Percentiles rank a stretch among this genome's conserved stretches.
phyloP scores from a whole-genome alignment of 495 filamentous ascomycete genomes.

The Recurvomyces mirabilis region DNA sequence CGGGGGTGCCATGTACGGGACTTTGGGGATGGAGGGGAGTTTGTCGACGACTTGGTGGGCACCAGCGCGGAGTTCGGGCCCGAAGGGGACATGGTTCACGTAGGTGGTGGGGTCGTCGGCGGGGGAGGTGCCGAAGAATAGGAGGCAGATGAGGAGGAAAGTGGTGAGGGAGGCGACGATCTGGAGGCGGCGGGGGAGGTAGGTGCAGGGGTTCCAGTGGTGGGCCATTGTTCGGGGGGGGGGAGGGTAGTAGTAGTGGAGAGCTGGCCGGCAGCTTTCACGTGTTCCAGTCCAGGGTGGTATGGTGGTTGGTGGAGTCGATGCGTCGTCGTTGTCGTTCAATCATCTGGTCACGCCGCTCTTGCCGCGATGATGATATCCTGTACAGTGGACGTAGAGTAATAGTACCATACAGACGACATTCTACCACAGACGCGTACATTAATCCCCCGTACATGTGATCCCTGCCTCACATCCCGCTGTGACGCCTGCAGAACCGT shows the following conservation, averaged over 20 bases:
- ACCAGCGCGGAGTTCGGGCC: conserved; percentile 6
- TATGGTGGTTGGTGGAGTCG: too few relatives aligned
- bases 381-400: too few relatives aligned
- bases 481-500: too few relatives aligned
- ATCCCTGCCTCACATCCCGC: too few relatives aligned
- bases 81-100: conserved; percentile 13
- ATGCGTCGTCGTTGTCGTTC: not conserved
- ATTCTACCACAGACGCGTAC: too few relatives aligned
- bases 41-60: conserved; percentile 16
- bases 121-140: conserved; percentile 16
- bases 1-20: conserved; percentile 7
- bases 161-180: conserved; percentile 16
- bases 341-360: not conserved
- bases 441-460: too few relatives aligned
- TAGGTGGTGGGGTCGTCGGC: conserved; percentile 1
- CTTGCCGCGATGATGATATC: too few relatives aligned
- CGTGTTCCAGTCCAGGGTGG: too few relatives aligned
- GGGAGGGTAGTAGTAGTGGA: not conserved
- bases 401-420: too few relatives aligned
- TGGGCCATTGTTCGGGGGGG: conserved; percentile 8
- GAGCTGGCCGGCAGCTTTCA: conserved; percentile 13
- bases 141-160: conserved; percentile 17
- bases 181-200: conserved; percentile 18
- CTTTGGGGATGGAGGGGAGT: conserved; percentile 11
- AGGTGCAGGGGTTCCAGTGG: conserved; percentile 13